These are phyloP conservation scores for Fusarium beomiforme DNA, from an alignment of 2,329 filamentous ascomycete species.

Conservation along the genomic window DNA sequence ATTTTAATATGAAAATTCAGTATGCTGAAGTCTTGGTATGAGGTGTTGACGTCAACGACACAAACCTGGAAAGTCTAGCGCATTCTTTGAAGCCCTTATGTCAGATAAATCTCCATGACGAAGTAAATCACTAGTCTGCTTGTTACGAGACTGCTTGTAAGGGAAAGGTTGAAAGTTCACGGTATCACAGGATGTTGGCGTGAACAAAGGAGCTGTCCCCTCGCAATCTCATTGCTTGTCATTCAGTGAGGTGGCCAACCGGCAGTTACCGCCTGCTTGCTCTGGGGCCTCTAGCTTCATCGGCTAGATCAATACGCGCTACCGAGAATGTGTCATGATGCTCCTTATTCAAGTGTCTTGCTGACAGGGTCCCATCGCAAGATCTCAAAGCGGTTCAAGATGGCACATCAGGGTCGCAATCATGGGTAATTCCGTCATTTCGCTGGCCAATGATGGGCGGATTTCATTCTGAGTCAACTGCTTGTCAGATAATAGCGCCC, in stretches of 20 bases:
- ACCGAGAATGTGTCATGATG: not conserved
- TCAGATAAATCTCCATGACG: not conserved
- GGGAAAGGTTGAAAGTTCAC: too few species aligned
- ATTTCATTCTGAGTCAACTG: not conserved
- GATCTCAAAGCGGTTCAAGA: not conserved
- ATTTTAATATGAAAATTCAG: not conserved
- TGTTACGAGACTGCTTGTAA: not conserved
- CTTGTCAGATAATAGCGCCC: not conserved
- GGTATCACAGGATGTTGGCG: not conserved
- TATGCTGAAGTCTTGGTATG: not conserved
- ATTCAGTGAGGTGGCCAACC: too few species aligned
- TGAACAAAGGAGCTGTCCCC: not conserved
- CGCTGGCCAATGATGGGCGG: not conserved
- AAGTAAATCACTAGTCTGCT: not conserved
- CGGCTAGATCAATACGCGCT: rapidly evolving
- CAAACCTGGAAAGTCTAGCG: not conserved
- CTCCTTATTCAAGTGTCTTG: not conserved
- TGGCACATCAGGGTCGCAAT: not conserved
- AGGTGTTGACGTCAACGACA: constrained; percentile 23
- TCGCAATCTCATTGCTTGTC: not conserved
- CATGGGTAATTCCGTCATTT: not conserved
- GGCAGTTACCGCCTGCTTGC: too few species aligned
- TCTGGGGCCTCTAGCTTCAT: not conserved
- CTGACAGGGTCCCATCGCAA: not conserved
- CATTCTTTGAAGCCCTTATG: not conserved